phyloP scores from a whole-genome alignment of 495 filamentous ascomycete species.

The Aeminium ludgeri region DNA sequence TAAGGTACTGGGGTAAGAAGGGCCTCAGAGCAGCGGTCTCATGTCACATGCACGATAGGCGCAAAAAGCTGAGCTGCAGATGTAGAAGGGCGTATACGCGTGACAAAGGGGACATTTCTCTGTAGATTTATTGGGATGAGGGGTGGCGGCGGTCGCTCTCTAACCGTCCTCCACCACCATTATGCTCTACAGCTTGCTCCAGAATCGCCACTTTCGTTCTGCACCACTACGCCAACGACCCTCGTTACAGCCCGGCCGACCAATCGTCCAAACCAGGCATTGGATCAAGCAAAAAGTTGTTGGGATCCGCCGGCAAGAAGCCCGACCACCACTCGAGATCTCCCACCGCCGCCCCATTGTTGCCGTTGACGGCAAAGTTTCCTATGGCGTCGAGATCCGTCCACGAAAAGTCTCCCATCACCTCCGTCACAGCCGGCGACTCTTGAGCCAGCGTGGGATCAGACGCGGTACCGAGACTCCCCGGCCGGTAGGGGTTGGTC shows the following conservation, averaged over 20 bases:
- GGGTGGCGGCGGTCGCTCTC: no score
- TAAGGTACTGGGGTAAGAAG: no score
- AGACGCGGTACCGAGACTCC: slow-evolving; percentile 26
- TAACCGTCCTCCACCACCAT: no score
- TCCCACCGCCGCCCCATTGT: background rate
- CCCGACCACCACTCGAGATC: slow-evolving; percentile 15
- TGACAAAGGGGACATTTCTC: no score
- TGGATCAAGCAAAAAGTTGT: slow-evolving; percentile 12
- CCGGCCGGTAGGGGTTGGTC: slow-evolving; percentile 15
- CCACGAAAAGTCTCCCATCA: slow-evolving; percentile 39
- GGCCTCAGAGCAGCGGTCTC: no score
- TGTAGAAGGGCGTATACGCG: no score
- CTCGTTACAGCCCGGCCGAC: slow-evolving; percentile 6
- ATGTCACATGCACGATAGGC: no score
- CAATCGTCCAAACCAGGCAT: slow-evolving; percentile 9
- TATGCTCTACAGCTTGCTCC: no score
- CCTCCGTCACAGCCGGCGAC: slow-evolving; percentile 21
- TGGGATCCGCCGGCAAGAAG: slow-evolving; percentile 14
- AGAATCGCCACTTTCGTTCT: no score
- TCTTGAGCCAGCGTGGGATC: slow-evolving; percentile 12
- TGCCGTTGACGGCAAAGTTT: slow-evolving; percentile 31
- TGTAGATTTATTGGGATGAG: no score
- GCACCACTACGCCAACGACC: no score
- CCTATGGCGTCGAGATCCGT: slow-evolving; percentile 40
- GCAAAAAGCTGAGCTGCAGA: no score